These are phyloP conservation scores for Ceratocystis huliohia DNA, from an alignment of 2,329 filamentous ascomycete genomes.

Conservation along the genomic window DNA sequence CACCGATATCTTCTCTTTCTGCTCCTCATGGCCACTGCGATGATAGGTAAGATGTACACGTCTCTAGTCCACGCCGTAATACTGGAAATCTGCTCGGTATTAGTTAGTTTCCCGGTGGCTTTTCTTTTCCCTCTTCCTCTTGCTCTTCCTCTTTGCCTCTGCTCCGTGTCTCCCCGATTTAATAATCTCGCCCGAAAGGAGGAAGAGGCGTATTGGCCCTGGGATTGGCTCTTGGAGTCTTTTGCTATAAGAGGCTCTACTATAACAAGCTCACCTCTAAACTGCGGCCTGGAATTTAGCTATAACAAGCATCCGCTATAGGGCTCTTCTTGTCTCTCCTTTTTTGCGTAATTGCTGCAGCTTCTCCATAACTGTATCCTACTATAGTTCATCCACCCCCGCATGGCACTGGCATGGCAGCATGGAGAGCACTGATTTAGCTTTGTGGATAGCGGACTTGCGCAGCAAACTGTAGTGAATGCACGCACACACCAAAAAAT, in stretches of 20 bases:
- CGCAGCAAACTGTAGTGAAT: neutral
- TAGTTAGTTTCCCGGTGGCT: neutral
- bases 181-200: neutral
- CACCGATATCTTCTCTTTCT: too few relatives aligned
- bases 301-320: neutral
- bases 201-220: neutral
- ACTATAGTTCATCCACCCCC: constrained; percentile 8
- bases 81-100: too few relatives aligned
- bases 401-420: neutral
- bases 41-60: too few relatives aligned
- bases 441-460: neutral
- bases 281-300: neutral
- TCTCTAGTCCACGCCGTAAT: too few relatives aligned
- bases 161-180: neutral
- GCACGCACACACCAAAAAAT: neutral
- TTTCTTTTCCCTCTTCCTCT: too few relatives aligned
- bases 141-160: neutral
- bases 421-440: neutral
- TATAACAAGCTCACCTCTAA: neutral
- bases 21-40: too few relatives aligned
- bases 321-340: neutral
- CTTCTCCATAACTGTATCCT: neutral
- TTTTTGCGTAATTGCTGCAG: neutral
- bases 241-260: neutral
- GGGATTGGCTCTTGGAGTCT: neutral